A percentile compares a stretch with the other conserved stretches of the same genome.
phyloP scores from a whole-genome alignment of 1,284 basidiomycete genomes.

The Sporisorium reilianum region DNA sequence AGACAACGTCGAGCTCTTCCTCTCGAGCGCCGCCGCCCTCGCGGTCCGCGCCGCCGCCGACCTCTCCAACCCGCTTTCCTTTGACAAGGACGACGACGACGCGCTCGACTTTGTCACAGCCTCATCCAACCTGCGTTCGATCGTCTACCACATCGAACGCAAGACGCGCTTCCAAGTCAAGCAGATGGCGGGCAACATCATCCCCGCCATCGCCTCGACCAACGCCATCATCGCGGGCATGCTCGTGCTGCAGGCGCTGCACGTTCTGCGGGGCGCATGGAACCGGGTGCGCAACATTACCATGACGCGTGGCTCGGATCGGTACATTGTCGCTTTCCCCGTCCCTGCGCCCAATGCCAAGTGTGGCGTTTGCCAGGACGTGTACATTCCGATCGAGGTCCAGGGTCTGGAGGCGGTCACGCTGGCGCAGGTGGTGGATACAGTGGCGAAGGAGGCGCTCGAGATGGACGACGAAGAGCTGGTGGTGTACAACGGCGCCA shows the following conservation, averaged over 20 bases:
- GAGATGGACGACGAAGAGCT: constrained; percentile 69
- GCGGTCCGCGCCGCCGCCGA: constrained; percentile 79
- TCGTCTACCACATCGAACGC: constrained; percentile 84
- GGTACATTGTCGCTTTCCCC: constrained; percentile 40
- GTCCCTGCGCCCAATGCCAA: constrained; percentile 45
- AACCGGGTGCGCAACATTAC: constrained; percentile 44
- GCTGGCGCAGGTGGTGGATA: constrained; percentile 79
- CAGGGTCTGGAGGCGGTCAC: constrained; percentile 78
- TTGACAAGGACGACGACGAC: constrained; percentile 98
- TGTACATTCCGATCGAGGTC: constrained; percentile 77
- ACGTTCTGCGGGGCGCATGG: constrained; percentile 74
- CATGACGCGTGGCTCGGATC: constrained; percentile 38
- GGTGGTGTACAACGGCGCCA: constrained; percentile 79
- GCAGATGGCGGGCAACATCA: constrained; percentile 99
- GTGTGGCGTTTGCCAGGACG: constrained; percentile 88
- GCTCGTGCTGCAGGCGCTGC: constrained; percentile 90
- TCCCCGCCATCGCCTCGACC: constrained; percentile 96
- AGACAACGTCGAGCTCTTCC: constrained; percentile 62
- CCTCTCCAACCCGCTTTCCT: constrained; percentile 79
- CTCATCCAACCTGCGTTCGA: constrained; percentile 89
- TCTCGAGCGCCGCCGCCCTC: constrained; percentile 79
- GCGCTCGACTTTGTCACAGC: constrained; percentile 96
- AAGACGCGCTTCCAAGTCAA: constrained; percentile 98
- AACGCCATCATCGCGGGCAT: constrained; percentile 96
- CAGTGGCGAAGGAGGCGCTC: constrained; percentile 72